Evolutionary conservation across 1,284 basidiomycete genomes (phyloP), one percentile per base, ranked within the genome.

Genomic region (Pterulicium gracile): DNA sequence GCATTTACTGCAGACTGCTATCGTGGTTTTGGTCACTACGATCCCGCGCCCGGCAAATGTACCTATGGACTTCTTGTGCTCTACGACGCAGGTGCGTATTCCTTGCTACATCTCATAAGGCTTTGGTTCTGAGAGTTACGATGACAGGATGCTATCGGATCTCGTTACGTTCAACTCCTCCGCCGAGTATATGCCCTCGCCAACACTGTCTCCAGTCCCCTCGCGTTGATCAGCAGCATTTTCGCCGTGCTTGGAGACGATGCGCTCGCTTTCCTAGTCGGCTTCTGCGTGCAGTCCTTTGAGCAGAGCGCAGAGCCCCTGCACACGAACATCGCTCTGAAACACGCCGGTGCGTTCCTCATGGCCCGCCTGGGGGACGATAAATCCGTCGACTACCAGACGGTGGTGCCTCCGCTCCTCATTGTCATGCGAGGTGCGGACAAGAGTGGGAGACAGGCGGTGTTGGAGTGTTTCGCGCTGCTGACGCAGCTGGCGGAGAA

Each of bases 301-400:
- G 55, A 51, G 14, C 40, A 48, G 32, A 52, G 50, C 24, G 52
- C 57, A 15, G 59, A 60, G 7, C 7, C 15, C 48, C 59, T 59
- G 4, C 53, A 71, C 44, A 62, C 58, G 43, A 60, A 61, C 44
- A 66, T 72, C 3, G 74, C 81, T 0, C 60, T 87, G 10, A 62
- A 69, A 1, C 86, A 91, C 52, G 73, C 79, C 10, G 70, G 77
- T 2, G 88, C 93, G 0, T 86, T 96, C 52, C 65, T 88, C 20
- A 81, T 91, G 54, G 87, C 89, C 0, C 74, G 83, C 52, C 70
- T 65, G 7, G 54, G 60, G 24, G 64, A 66, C 46, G 60, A 61
- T 39, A 77, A 78, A 14, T 73, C 71, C 20, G 58, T 81, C 0
- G 80, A 98, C 61, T 95, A 94, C 68, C 95, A 98, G 65, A 83